These are phyloP conservation scores for Colletotrichum melonis DNA, from an alignment of 2,329 filamentous ascomycete genomes.

Conservation along the genomic window DNA sequence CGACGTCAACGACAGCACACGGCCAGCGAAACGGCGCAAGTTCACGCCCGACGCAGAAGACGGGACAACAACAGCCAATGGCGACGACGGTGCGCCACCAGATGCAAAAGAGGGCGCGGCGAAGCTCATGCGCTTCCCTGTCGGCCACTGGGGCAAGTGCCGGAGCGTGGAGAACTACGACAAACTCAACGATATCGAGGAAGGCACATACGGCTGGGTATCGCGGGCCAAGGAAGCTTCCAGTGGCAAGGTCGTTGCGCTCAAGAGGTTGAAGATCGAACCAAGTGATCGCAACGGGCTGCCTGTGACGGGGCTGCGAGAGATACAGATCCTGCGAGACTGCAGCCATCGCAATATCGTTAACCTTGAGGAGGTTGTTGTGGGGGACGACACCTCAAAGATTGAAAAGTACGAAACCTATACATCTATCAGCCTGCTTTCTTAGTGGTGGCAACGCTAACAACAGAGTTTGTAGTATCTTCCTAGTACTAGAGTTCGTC, in stretches of 20 bases:
- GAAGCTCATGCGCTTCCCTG: slow-evolving; percentile 78
- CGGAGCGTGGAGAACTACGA: slow-evolving; percentile 90
- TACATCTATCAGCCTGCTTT: slow-evolving; percentile 40
- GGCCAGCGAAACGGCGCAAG: slow-evolving; percentile 72
- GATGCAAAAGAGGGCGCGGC: slow-evolving; percentile 47
- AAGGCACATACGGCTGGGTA: slow-evolving; percentile 96
- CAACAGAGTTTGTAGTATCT: slow-evolving; percentile 69
- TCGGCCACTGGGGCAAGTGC: slow-evolving; percentile 74
- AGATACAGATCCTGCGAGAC: slow-evolving; percentile 91
- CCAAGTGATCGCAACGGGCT: slow-evolving; percentile 78
- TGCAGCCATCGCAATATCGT: slow-evolving; percentile 88
- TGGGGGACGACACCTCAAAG: slow-evolving; percentile 70
- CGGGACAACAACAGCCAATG: neutral
- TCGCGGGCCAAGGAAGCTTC: slow-evolving; percentile 81
- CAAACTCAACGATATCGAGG: slow-evolving; percentile 95
- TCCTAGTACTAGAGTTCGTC: slow-evolving; percentile 95
- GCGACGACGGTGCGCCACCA: slow-evolving; percentile 37
- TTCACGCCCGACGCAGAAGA: slow-evolving; percentile 58
- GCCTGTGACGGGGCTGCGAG: slow-evolving; percentile 90
- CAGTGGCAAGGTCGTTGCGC: slow-evolving; percentile 84
- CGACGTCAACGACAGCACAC: slow-evolving; percentile 49
- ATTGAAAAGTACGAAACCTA: slow-evolving; percentile 61
- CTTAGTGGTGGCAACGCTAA: slow-evolving; percentile 45
- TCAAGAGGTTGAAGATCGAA: slow-evolving; percentile 95
- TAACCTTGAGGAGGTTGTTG: slow-evolving; percentile 82